Conservation (phyloP, 495 filamentous ascomycete species). For the Gamarada debralockiae region DNA sequence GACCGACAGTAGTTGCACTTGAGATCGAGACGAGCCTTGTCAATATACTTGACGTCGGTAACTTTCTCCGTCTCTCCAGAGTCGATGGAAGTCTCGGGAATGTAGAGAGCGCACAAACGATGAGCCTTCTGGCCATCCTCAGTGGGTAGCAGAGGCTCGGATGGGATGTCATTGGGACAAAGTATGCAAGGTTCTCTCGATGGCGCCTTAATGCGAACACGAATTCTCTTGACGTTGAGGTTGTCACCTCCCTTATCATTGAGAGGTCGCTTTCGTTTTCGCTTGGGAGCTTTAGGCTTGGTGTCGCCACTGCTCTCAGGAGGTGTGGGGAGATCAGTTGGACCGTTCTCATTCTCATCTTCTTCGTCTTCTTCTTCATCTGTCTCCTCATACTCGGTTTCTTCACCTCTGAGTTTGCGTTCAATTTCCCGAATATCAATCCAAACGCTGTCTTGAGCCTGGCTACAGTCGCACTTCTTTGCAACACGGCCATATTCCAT, state of each 20-base stretch:
- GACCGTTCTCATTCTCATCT: constrained; percentile 55
- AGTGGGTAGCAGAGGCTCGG: constrained; percentile 78
- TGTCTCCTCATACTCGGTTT: constrained; percentile 85
- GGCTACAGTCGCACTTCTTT: constrained; percentile 93
- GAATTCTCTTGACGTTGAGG: constrained; percentile 57
- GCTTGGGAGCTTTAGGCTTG: constrained; percentile 31
- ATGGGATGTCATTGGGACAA: constrained; percentile 88
- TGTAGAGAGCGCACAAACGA: constrained; percentile 83
- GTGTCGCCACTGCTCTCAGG: constrained; percentile 51
- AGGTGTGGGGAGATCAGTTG: constrained; percentile 70
- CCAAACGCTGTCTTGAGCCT: constrained; percentile 90
- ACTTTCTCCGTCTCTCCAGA: constrained; percentile 65
- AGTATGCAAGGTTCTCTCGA: constrained; percentile 84
- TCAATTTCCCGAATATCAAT: constrained; percentile 94
- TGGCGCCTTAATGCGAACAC: constrained; percentile 62
- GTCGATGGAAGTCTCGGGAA: constrained; percentile 88
- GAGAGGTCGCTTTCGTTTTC: constrained; percentile 45
- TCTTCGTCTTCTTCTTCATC: constrained; percentile 73
- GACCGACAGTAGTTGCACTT: constrained; percentile 94
- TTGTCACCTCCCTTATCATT: constrained; percentile 32
- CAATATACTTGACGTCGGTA: constrained; percentile 71
- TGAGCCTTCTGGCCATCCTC: constrained; percentile 87
- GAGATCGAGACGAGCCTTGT: constrained; percentile 83
- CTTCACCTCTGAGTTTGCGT: constrained; percentile 86
- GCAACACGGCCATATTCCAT: constrained; percentile 90